Evolutionary conservation across 148 eudicot species (phyloP), one percentile per base, ranked within the genome.

Genomic region (Rhododendron simsii): DNA sequence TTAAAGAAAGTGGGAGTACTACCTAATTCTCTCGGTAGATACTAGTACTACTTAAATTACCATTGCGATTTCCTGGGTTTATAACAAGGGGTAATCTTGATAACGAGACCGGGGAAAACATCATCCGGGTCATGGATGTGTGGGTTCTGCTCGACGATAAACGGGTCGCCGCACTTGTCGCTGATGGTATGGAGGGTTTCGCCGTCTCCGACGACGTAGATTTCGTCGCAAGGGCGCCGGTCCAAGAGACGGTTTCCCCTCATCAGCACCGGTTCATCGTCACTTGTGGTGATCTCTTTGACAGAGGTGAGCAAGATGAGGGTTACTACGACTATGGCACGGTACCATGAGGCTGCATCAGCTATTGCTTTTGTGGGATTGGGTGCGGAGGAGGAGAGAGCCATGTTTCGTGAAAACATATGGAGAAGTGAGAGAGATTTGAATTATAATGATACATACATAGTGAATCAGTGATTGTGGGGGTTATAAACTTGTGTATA

Each of bases 141-240:
- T 14, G 92, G 92, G 21, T 91, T 91, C 74, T 87, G 88, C 81
- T 92, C 93, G 18, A 91, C 91, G 7, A 92, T 92, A 81, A 20
- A 92, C 11, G 93, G 93, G 53, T 92, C 94, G 26, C 88, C 91
- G 61, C 94, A 92, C 89, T 92, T 92, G 9, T 90, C 94, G 86
- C 94, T 87, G 21, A 92, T 92, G 3, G 92, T 92, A 74, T 92
- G 87, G 51, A 92, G 91, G 33, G 93, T 92, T 57, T 92, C 94
- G 2, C 93, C 94, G 87, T 88, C 94, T 26, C 92, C 85, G 7
- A 92, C 94, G 1, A 92, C 92, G 85, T 92, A 92, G 16, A 91
- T 92, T 81, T 92, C 94, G 4, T 92, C 94, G 81, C 94, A 92
- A 14, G 89, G 90, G 33, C 33, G 2, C 26, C 80, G 78, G 61